Conservation (phyloP, 164 flowering plant species). For the Nelumbo lutea region DNA sequence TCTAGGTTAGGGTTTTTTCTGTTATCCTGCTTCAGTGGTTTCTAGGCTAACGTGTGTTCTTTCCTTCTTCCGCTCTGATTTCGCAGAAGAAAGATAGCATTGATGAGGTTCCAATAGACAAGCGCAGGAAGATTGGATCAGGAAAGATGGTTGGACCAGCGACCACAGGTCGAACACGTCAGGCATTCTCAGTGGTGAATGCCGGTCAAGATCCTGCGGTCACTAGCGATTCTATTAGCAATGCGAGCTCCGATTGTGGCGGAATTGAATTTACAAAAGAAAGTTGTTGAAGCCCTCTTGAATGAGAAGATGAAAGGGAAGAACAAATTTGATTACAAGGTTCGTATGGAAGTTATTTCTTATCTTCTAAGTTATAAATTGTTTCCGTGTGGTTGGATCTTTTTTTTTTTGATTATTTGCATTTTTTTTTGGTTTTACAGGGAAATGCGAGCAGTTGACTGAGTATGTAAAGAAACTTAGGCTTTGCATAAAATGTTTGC, state of each 20-base stretch:
- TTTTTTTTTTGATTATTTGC: background rate
- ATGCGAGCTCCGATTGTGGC: conserved; percentile 61
- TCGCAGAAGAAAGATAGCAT: conserved; percentile 33
- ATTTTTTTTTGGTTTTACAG: conserved; percentile 26
- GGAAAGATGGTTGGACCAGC: conserved; percentile 57
- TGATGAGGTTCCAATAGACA: conserved; percentile 50
- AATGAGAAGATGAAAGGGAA: conserved; percentile 68
- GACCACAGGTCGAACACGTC: conserved; percentile 35
- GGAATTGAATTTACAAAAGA: conserved; percentile 63
- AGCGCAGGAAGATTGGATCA: conserved; percentile 42
- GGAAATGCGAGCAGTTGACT: conserved; percentile 60
- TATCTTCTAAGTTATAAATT: background rate
- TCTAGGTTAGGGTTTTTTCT: conserved; percentile 9
- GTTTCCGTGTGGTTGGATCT: background rate
- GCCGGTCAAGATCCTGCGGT: conserved; percentile 42
- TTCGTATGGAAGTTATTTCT: conserved; percentile 7
- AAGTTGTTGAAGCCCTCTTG: conserved; percentile 74
- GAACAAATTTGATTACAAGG: conserved; percentile 77
- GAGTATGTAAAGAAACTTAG: conserved; percentile 62
- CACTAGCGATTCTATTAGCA: conserved; percentile 33
- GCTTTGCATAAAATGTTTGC: conserved; percentile 71
- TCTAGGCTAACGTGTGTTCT: background rate
- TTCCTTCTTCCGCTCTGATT: background rate
- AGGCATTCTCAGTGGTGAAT: conserved; percentile 59
- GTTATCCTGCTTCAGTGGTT: background rate